Conservation (phyloP, 345 rosid species). For the Euphorbia tirucalli region DNA sequence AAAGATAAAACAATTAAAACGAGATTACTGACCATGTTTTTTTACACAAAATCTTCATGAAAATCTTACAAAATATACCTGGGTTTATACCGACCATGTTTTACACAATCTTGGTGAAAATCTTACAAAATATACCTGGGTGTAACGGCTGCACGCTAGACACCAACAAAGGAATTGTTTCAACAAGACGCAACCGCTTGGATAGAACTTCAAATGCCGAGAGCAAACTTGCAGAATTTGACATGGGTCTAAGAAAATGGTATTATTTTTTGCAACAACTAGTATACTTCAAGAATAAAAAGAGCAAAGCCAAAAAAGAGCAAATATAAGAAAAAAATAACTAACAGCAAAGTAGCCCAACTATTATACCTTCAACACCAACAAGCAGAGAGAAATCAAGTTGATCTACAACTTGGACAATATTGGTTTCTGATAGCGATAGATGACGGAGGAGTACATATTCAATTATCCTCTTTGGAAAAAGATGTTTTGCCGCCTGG, state of each 20-base stretch:
- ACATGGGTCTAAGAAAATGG: slow-evolving; percentile 57
- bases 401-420: slow-evolving; percentile 73
- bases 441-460: slow-evolving; percentile 62
- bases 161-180: slow-evolving; percentile 75
- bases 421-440: slow-evolving; percentile 46
- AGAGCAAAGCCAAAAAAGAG: too few relatives aligned
- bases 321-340: not conserved
- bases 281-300: not conserved
- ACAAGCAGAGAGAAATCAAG: slow-evolving; percentile 78
- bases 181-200: slow-evolving; percentile 59
- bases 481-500: slow-evolving; percentile 70
- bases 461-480: slow-evolving; percentile 69
- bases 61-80: slow-evolving; percentile 41
- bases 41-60: not conserved
- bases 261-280: slow-evolving; percentile 4
- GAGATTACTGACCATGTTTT: not conserved
- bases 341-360: slow-evolving; percentile 4
- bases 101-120: too few relatives aligned
- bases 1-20: not conserved
- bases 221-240: slow-evolving; percentile 56
- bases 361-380: slow-evolving; percentile 59
- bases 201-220: slow-evolving; percentile 71
- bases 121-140: slow-evolving; percentile 52
- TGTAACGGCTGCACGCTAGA: slow-evolving; percentile 83
- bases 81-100: too few relatives aligned